phyloP scores from a whole-genome alignment of 306 rosid genomes.

The Dicorynia guianensis region DNA sequence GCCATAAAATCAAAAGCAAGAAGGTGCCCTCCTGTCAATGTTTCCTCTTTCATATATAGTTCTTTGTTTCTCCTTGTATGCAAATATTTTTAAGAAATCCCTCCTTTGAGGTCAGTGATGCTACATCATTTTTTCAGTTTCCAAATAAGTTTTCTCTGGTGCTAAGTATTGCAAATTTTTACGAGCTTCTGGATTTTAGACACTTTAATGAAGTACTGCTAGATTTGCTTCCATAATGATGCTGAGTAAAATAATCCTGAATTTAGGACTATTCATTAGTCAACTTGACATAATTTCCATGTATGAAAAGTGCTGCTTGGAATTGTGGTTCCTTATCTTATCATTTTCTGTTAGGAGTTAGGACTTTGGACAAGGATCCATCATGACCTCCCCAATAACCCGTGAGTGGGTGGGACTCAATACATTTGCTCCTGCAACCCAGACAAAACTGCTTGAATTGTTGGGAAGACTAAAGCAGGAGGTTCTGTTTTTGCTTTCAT shows the following conservation, averaged over 20 bases:
- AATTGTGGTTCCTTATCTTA: neutral
- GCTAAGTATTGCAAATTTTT: neutral
- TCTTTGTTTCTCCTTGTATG: no score
- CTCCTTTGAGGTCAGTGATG: neutral
- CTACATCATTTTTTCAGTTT: neutral
- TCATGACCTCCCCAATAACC: neutral
- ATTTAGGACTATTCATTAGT: no score
- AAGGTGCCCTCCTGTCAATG: no score
- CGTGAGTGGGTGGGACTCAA: constrained; percentile 82
- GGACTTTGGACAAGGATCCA: no score
- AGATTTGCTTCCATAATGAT: neutral
- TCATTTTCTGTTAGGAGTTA: no score
- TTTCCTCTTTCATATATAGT: no score
- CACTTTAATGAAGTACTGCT: no score
- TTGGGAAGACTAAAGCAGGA: constrained; percentile 67
- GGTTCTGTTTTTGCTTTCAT: constrained; percentile 47
- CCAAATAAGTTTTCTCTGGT: neutral
- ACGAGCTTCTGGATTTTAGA: neutral
- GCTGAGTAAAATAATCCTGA: neutral
- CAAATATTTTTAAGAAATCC: neutral
- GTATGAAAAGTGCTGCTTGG: neutral
- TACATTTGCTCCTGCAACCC: constrained; percentile 73
- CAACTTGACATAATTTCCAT: neutral
- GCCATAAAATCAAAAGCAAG: no score
- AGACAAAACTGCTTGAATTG: constrained; percentile 69